Evolutionary conservation across 176 grass and related monocot genomes (phyloP).

Genomic region (Thinopyrum elongatum): DNA sequence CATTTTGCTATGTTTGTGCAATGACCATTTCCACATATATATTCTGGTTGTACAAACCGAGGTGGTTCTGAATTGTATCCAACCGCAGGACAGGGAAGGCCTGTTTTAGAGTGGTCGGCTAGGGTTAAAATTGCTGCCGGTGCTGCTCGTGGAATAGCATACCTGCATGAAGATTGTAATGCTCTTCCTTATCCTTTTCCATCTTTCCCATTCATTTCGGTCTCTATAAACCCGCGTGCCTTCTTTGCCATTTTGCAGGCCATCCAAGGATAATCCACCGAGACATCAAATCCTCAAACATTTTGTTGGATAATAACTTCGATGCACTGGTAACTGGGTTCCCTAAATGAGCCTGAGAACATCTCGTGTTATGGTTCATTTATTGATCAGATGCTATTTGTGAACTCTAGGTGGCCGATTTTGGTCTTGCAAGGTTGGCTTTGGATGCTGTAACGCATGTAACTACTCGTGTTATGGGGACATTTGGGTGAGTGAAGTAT

Average conservation of each 20-base stretch:
- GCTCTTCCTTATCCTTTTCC: not conserved
- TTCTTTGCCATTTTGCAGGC: constrained; percentile 48
- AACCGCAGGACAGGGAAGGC: constrained; percentile 41
- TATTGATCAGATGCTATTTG: not conserved
- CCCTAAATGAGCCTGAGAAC: not conserved
- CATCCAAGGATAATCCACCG: constrained; percentile 91
- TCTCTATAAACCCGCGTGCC: not conserved
- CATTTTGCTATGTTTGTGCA: not conserved
- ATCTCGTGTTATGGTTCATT: not conserved
- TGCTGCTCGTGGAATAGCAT: constrained; percentile 87
- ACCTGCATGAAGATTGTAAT: constrained; percentile 98
- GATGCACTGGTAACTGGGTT: constrained; percentile 71
- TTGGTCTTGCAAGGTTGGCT: constrained; percentile 90
- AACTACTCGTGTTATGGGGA: constrained; percentile 94
- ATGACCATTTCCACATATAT: not conserved
- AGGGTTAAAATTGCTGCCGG: constrained; percentile 80
- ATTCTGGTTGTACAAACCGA: not conserved
- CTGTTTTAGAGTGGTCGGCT: constrained; percentile 68
- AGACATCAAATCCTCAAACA: constrained; percentile 98
- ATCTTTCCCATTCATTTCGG: not conserved
- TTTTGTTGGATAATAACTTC: constrained; percentile 90
- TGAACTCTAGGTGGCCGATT: constrained; percentile 80
- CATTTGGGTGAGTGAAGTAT: constrained; percentile 71
- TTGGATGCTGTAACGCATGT: constrained; percentile 89
- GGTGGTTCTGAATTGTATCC: not conserved